A percentile compares a stretch with the other conserved stretches of the same genome.
Conservation (phyloP, 805 yeast genomes). For the Kodamaea jinghongensis region DNA sequence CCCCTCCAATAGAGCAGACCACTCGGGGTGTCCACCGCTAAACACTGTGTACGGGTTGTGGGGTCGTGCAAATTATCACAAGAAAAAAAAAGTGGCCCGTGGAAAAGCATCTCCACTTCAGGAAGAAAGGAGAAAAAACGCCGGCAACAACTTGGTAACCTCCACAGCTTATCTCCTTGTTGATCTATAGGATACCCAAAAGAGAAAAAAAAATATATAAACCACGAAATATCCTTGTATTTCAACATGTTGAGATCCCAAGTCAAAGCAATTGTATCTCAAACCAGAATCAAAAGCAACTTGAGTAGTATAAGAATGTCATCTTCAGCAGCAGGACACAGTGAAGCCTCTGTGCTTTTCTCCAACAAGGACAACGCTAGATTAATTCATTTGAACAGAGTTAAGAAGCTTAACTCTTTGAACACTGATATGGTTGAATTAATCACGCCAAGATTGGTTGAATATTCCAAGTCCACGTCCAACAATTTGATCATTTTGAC, state of each 20-base stretch:
- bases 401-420: conserved; percentile 80
- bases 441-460: conserved; percentile 70
- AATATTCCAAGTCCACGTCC: conserved; percentile 67
- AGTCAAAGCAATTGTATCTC: conserved; percentile 6
- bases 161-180: conserved; percentile 1
- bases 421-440: conserved; percentile 70
- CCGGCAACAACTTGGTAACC: neutral
- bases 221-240: neutral
- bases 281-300: conserved; percentile 5
- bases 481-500: conserved; percentile 67
- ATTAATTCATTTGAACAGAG: conserved; percentile 73
- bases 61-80: conserved; percentile 11
- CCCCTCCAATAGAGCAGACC: no score
- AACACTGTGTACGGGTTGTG: no score
- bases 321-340: conserved; percentile 18
- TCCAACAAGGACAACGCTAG: conserved; percentile 63
- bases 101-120: conserved; percentile 1
- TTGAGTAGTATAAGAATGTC: conserved; percentile 6
- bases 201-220: conserved; percentile 1
- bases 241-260: conserved; percentile 12
- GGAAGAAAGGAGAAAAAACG: conserved; percentile 1
- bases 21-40: no score
- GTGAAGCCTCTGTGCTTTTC: conserved; percentile 60
- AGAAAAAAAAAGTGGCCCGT: conserved; percentile 4
- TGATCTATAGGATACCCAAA: no score